Evolutionary conservation across 2,329 filamentous ascomycete species (phyloP), one percentile per base, ranked within the genome.

Genomic region (Aspergillus chevalieri): DNA sequence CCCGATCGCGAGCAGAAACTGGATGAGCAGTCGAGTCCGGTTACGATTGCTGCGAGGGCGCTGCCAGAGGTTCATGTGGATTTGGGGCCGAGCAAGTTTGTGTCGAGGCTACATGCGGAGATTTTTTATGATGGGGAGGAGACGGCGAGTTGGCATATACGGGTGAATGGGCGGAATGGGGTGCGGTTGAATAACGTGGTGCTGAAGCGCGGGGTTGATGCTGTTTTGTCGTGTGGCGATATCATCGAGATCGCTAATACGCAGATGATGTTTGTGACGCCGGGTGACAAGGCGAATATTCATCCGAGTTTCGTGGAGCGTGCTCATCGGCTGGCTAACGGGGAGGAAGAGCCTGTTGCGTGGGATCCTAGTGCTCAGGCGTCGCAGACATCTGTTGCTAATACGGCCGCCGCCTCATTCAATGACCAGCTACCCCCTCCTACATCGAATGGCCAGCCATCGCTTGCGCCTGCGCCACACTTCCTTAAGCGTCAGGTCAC

Each of bases 241-340:
- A 89, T 97, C 41, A 85, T 98, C 50, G 90, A 95, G 64, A 88
- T 97, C 63, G 87, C 86, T 60, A 88, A 88, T 47, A 87, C 93
- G 1, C 92, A 98, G 74, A 98, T 98, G 93, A 92, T 97, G 78
- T 98, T 98, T 69, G 89, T 96, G 44, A 81, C 95, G n/a, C 92
- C 93, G 0, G 83, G 82, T 21, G 85, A 87, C 49, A 80, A 82
- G 21, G 77, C 90, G 22, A 77, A 80, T 43, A 84, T 94, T 52
- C 81, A 87, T 62, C 78, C 78, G 19, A 80, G 74, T 60, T 90
- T 86, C 63, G 78, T 87, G 14, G 80, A 87, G 58, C 83, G 87
- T 43, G 84, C 86, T n/a, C 71, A 74, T 58, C 67, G 68, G 19
- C 55, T 74, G 41, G 70, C 69, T 7, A 68, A 66, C 44, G 70